Evolutionary conservation across 164 flowering plant species (phyloP), one percentile per base, ranked within the genome.

Genomic region (Kingdonia uniflora): DNA sequence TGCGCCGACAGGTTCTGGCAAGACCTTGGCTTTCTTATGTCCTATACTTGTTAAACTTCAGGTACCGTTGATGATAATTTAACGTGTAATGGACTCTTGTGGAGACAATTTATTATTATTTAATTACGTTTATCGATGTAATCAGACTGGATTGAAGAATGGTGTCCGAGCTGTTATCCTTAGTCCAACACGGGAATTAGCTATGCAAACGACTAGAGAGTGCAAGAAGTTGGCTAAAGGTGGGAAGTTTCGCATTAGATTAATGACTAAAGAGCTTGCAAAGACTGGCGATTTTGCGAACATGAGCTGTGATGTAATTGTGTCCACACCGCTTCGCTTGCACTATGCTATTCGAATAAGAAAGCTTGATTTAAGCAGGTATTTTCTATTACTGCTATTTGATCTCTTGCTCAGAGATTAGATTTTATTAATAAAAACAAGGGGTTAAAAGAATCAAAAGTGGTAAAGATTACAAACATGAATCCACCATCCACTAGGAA

Each of bases 1-100:
- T 78, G 96, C 96, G 58, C 96, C 99, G 35, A 92, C 96, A 61
- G 96, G 99, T 53, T 92, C 96, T 52, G 99, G 99, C 5, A 92
- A 92, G 78, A 92, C 99, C 29, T 73, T 88, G 63, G 95, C 91
- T 33, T 92, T 88, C 72, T 52, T 86, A 15, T 80, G 74, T 52
- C 99, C 97, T 52, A 86, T 92, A 59, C 84, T 92, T 40, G 75
- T 86, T 78, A 86, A 80, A 75, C 84, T 92, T 20, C 69, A 82
- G 96, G 96, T 92, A 76, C 45, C 44, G 16, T 35, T 42, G 1
- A 14, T 33, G 14, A 21, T 1, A 26, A 14, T 48, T 15, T 10
- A 11, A 20, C 35, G 23, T 26, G 11, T 23, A 33, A 35, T 23
- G n/a, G 22, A 16, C 17, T 26, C 33, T 44, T 38, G 2, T 37